Evolutionary conservation across 805 yeast species (phyloP).

Genomic region (Ascoidea rubescens): DNA sequence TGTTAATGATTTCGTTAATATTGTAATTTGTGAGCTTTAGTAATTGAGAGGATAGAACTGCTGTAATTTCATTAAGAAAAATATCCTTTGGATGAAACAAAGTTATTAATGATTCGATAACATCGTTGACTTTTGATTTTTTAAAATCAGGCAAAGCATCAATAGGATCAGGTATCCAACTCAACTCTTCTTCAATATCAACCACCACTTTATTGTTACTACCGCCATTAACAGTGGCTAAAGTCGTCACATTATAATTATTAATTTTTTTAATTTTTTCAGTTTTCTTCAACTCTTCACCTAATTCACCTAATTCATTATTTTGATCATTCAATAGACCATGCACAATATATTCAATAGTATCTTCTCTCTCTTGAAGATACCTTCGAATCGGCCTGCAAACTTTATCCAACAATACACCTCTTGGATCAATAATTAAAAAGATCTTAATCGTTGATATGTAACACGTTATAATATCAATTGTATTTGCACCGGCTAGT

Average conservation of each 20-base stretch:
- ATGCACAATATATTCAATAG: constrained; percentile 52
- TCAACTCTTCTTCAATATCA: constrained; percentile 24
- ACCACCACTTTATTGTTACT: constrained; percentile 3
- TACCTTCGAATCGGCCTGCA: constrained; percentile 63
- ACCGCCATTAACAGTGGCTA: constrained; percentile 1
- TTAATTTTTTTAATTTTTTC: constrained; percentile 13
- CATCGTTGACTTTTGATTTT: constrained; percentile 45
- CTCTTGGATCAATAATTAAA: constrained; percentile 69
- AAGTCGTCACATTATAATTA: constrained; percentile 6
- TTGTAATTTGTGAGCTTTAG: constrained; percentile 25
- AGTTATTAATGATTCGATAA: constrained; percentile 57
- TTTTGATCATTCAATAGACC: constrained; percentile 40
- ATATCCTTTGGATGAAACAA: constrained; percentile 57
- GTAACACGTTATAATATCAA: constrained; percentile 54
- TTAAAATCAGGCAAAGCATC: constrained; percentile 80
- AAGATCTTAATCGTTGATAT: constrained; percentile 62
- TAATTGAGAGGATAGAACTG: constrained; percentile 43
- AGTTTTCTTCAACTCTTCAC: constrained; percentile 33
- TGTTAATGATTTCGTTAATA: constrained; percentile 23
- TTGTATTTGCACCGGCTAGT: constrained; percentile 74
- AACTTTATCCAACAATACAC: constrained; percentile 68
- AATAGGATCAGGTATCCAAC: constrained; percentile 78
- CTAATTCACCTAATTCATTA: constrained; percentile 17
- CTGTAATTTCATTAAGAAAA: constrained; percentile 52
- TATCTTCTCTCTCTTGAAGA: constrained; percentile 60